Evolutionary conservation across 805 yeast genomes (phyloP).

Genomic region (Candida orba): DNA sequence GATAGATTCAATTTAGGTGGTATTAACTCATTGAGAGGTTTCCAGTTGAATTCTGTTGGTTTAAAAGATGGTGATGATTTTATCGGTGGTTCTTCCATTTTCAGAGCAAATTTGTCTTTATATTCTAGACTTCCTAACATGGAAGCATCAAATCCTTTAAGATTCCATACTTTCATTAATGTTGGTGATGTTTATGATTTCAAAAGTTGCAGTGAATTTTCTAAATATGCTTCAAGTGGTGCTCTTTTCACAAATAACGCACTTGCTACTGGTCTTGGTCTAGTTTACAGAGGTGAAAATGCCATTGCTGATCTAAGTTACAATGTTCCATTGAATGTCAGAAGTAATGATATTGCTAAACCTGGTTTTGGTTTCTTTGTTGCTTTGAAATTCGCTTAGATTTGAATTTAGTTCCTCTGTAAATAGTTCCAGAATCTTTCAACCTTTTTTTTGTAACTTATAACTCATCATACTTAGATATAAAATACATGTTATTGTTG

Average conservation of each 20-base stretch:
- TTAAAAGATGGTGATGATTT: constrained; percentile 37
- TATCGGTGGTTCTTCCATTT: constrained; percentile 50
- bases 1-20: constrained; percentile 79
- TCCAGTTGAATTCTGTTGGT: constrained; percentile 53
- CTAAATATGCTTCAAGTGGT: constrained; percentile 15
- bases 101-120: constrained; percentile 42
- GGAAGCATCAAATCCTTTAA: constrained; percentile 37
- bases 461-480: too few relatives aligned
- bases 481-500: too few relatives aligned
- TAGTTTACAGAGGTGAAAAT: constrained; percentile 43
- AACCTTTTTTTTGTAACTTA: too few relatives aligned
- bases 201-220: constrained; percentile 12
- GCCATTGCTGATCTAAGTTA: constrained; percentile 51
- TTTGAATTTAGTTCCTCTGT: not conserved
- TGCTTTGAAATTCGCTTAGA: constrained; percentile 32
- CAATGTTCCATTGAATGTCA: constrained; percentile 44
- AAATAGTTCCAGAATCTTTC: not conserved
- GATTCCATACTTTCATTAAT: constrained; percentile 53
- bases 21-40: constrained; percentile 52
- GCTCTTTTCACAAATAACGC: constrained; percentile 30
- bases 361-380: constrained; percentile 53
- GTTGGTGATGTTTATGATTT: constrained; percentile 43
- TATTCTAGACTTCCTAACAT: constrained; percentile 49
- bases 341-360: constrained; percentile 36
- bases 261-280: constrained; percentile 43